A percentile compares a stretch with the other conserved stretches of the same genome.
Evolutionary conservation across 495 filamentous ascomycete genomes (phyloP).

Genomic region (Antarctomyces pellizariae): DNA sequence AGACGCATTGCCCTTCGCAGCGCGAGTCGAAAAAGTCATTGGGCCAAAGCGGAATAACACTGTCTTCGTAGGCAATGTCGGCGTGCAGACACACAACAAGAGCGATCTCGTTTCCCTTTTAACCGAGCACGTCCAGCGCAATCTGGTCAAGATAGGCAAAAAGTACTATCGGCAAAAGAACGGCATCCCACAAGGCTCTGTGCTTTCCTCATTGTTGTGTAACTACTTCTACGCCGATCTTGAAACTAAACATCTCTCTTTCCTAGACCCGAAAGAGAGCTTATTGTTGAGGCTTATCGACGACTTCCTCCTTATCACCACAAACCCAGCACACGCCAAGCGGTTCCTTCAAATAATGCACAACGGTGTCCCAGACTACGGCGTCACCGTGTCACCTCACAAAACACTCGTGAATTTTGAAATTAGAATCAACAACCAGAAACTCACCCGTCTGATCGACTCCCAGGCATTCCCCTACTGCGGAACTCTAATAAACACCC

Average conservation of each 20-base stretch:
- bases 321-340: conserved; percentile 33
- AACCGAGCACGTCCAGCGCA: conserved; percentile 52
- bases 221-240: conserved; percentile 87
- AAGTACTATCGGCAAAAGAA: conserved; percentile 69
- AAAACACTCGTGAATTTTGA: conserved; percentile 84
- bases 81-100: conserved; percentile 25
- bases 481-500: conserved; percentile 50
- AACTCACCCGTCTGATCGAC: conserved; percentile 26
- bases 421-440: conserved; percentile 26
- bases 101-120: conserved; percentile 43
- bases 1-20: conserved; percentile 28
- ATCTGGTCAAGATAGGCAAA: conserved; percentile 75
- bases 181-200: conserved; percentile 83
- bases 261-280: conserved; percentile 31
- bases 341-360: conserved; percentile 63
- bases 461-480: conserved; percentile 60
- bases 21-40: conserved; percentile 25
- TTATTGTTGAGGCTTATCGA: conserved; percentile 68
- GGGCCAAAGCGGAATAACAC: conserved; percentile 32
- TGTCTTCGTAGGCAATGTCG: conserved; percentile 46
- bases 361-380: conserved; percentile 49
- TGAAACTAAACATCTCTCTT: conserved; percentile 42
- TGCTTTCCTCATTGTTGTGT: conserved; percentile 67
- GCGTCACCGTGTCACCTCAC: conserved; percentile 46
- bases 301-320: conserved; percentile 78